phyloP scores from a whole-genome alignment of 148 eudicot genomes.

The Polygonum maritimum region DNA sequence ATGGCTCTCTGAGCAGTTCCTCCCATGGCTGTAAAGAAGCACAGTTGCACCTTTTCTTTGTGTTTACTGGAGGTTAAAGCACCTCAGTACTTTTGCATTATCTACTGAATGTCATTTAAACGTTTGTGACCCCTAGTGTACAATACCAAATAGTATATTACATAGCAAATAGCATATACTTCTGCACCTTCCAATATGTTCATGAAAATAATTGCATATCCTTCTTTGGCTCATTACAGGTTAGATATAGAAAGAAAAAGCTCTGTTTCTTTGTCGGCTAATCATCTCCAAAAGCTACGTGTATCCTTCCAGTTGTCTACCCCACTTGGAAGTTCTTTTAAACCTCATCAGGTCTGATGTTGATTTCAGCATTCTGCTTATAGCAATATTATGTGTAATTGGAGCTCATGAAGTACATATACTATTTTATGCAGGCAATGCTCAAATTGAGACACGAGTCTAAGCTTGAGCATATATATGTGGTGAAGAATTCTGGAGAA shows the following conservation, averaged over 20 bases:
- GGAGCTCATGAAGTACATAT: background rate
- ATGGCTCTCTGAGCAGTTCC: background rate
- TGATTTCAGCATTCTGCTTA: background rate
- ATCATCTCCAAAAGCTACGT: conserved; percentile 85
- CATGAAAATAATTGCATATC: background rate
- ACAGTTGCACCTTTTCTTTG: background rate
- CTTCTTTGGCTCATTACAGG: conserved; percentile 23
- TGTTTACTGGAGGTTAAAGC: background rate
- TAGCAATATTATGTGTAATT: background rate
- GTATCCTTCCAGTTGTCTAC: conserved; percentile 61
- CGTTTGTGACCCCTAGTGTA: background rate
- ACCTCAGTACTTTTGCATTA: background rate
- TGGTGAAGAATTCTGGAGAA: conserved; percentile 54
- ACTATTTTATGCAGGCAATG: conserved; percentile 46
- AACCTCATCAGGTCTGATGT: conserved; percentile 75
- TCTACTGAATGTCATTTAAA: background rate
- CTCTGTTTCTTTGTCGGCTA: conserved; percentile 66
- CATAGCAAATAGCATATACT: background rate
- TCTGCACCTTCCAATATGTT: no score
- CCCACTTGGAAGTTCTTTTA: conserved; percentile 59
- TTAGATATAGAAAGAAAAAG: conserved; percentile 52
- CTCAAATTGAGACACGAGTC: conserved; percentile 76
- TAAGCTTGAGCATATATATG: conserved; percentile 76
- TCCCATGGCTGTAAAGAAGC: background rate
- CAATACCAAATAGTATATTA: background rate